Base-by-base conservation (phyloP, 2,329 filamentous ascomycete species). In the Pyrenophora seminiperda region DNA sequence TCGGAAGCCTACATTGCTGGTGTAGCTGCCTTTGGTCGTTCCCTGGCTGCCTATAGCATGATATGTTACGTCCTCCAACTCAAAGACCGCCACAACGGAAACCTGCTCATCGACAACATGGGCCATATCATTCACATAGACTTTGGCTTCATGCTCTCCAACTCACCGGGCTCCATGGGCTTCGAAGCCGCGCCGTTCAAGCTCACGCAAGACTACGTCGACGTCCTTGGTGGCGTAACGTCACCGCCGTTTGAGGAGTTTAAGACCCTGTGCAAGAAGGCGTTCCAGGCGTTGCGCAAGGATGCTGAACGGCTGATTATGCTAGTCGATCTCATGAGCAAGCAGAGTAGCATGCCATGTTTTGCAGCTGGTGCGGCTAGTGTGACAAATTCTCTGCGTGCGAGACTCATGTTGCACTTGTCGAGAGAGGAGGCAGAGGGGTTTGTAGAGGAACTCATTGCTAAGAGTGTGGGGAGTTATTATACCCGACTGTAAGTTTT, bases 141-240 rank as follows among this genome's bases (percentile, higher is more conserved):
- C 73, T 94, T 94, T 72, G 90, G 90, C 47, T 94, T 94, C 71
- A 93, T 94, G 88, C 79, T 94, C 27, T 92, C 88, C 38, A 94
- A 94, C 72, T 91, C 89, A 1, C 90, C 90, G 0, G 90, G 90
- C 0, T 88, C 86, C 7, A 89, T 94, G 67, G 89, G 89, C 2
- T 94, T 94, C 63, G 90, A 94, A 74, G 90, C 90, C 11, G 90
- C 90, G 4, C 90, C 90, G 1, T 94, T 94, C 75, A 94, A 94
- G 76, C 78, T 94, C 19, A 92, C 90, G 1, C 84, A 91, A 58
- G 90, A 94, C 67, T 94, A 94, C 67, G 86, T 94, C 31, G 90
- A 94, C 61, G 88, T 94, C 6, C 77, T 94, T 22, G 90, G 90
- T 14, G 90, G 90, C 1, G 72, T 89, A 5, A 83, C 83, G 4